Evolutionary conservation across 768 basidiomycete species (phyloP).

Genomic region (Cubamyces sp.): DNA sequence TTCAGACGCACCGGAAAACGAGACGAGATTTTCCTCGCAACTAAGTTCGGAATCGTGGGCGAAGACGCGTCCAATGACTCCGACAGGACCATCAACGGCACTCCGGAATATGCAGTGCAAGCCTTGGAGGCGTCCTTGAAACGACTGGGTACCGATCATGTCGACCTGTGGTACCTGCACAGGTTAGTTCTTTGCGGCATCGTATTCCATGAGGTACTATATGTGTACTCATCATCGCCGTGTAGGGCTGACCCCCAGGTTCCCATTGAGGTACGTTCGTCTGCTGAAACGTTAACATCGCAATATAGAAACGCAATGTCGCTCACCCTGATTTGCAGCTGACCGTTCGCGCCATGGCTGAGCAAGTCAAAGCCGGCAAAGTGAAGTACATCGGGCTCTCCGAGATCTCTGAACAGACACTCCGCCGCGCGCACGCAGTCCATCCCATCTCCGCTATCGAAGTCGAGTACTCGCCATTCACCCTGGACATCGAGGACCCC

Average conservation of each 20-base stretch:
- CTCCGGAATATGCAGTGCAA: conserved; percentile 33
- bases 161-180: conserved; percentile 42
- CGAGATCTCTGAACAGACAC: conserved; percentile 37
- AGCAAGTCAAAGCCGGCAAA: conserved; percentile 40
- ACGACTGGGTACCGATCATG: conserved; percentile 34
- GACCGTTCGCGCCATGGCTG: conserved; percentile 33
- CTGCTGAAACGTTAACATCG: too few relatives aligned
- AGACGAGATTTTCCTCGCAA: conserved; percentile 49
- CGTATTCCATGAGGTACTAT: too few relatives aligned
- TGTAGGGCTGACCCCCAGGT: neutral
- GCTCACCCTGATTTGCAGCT: neutral
- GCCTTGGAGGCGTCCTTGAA: conserved; percentile 33
- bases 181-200: conserved; percentile 19
- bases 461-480: conserved; percentile 43
- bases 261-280: conserved; percentile 7
- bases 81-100: conserved; percentile 28
- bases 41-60: conserved; percentile 40
- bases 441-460: conserved; percentile 43
- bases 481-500: conserved; percentile 41
- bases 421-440: conserved; percentile 43
- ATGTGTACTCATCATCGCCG: too few relatives aligned
- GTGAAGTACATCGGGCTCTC: conserved; percentile 41
- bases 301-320: too few relatives aligned
- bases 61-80: neutral
- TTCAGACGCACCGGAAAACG: conserved; percentile 60